Percentiles rank a stretch among this genome's conserved stretches.
phyloP scores from a whole-genome alignment of 352 stramenopile species.

The Albugo laibachii region DNA sequence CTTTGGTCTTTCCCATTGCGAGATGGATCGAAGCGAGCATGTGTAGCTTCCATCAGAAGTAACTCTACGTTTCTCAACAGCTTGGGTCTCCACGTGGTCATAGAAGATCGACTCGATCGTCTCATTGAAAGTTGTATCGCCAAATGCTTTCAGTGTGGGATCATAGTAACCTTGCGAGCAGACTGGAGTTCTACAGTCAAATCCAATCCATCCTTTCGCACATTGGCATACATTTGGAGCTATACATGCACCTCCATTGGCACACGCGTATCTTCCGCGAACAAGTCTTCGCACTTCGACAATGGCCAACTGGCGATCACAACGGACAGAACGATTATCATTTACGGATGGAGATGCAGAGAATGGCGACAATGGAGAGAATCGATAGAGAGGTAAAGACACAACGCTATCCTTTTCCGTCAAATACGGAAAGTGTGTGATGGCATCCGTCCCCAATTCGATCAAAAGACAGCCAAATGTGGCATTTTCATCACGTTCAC shows the following conservation, averaged over 20 bases:
- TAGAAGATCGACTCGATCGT: conserved; percentile 38
- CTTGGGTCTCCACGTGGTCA: conserved; percentile 16
- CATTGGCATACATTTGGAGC: conserved; percentile 84
- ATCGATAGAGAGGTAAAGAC: conserved; percentile 15
- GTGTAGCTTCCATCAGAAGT: conserved; percentile 89
- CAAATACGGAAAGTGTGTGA: conserved; percentile 82
- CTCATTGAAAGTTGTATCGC: conserved; percentile 25
- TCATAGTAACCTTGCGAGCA: conserved; percentile 88
- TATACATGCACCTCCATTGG: conserved; percentile 85
- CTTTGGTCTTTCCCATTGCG: conserved; percentile 83
- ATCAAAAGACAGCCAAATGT: conserved; percentile 44
- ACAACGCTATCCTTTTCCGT: conserved; percentile 31
- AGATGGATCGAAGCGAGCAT: conserved; percentile 87
- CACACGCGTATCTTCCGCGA: conserved; percentile 89
- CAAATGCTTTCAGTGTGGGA: conserved; percentile 21
- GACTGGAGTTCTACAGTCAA: conserved; percentile 91
- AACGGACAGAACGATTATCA: too few relatives aligned
- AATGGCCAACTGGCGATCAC: conserved; percentile 80
- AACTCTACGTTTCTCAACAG: conserved; percentile 16
- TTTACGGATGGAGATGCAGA: conserved; percentile 5
- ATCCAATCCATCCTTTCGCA: conserved; percentile 82
- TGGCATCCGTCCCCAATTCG: conserved; percentile 57
- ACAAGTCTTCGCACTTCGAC: conserved; percentile 69
- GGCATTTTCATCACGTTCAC: neutral
- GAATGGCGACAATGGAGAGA: conserved; percentile 23